Evolutionary conservation across 2,329 filamentous ascomycete genomes (phyloP).

Genomic region (Chaetothyriales sp.): DNA sequence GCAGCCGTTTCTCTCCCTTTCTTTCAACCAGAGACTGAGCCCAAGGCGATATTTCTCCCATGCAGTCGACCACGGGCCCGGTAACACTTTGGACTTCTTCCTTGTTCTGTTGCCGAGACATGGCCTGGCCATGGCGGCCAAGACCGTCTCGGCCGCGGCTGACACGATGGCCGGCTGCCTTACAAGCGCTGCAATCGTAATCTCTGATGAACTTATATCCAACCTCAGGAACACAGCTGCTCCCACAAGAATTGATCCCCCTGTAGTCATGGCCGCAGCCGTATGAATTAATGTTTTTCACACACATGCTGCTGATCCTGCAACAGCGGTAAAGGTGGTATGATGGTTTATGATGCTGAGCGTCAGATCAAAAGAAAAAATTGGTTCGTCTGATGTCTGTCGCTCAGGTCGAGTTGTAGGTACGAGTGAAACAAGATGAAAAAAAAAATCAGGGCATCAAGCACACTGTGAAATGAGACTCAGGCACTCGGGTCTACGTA

Average conservation of each 20-base stretch:
- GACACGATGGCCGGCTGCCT: slow-evolving; percentile 10
- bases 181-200: slow-evolving; percentile 15
- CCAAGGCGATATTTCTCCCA: slow-evolving; percentile 12
- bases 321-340: neutral
- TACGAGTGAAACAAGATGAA: too few species aligned
- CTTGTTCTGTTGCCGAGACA: slow-evolving; percentile 1
- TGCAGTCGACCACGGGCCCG: slow-evolving; percentile 1
- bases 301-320: slow-evolving; percentile 11
- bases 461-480: too few species aligned
- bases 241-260: slow-evolving; percentile 10
- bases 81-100: slow-evolving; percentile 3
- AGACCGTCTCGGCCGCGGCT: slow-evolving; percentile 16
- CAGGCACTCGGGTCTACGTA: too few species aligned
- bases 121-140: slow-evolving; percentile 9
- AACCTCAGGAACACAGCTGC: slow-evolving; percentile 10
- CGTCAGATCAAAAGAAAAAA: too few species aligned
- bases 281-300: slow-evolving; percentile 17
- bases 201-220: slow-evolving; percentile 11
- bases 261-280: slow-evolving; percentile 17
- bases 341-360: neutral
- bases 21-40: neutral
- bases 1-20: slow-evolving; percentile 15
- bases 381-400: too few species aligned
- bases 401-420: too few species aligned
- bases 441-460: too few species aligned